A percentile compares a stretch with the other conserved stretches of the same genome.
These are phyloP conservation scores for Acmispon strigosus DNA, from an alignment of 306 rosid species.

Conservation along the genomic window DNA sequence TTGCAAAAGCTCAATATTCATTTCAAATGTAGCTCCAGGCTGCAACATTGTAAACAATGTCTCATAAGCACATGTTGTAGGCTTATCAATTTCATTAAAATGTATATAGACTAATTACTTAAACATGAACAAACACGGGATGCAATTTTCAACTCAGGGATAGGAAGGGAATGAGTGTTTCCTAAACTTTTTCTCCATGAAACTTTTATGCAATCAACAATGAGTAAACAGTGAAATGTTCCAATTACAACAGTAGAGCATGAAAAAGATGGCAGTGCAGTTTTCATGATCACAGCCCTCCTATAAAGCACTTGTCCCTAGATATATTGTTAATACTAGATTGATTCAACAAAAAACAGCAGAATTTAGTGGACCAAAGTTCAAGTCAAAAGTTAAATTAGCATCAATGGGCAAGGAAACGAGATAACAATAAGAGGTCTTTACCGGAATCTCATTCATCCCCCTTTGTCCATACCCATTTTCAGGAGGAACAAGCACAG, in stretches of 20 bases:
- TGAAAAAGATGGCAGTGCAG: too few species aligned
- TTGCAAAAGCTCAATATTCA: slow-evolving; percentile 80
- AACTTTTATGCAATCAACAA: background rate
- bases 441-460: slow-evolving; percentile 89
- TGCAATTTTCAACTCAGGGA: background rate
- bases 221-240: background rate
- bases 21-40: slow-evolving; percentile 92
- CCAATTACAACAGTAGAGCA: background rate
- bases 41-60: slow-evolving; percentile 39
- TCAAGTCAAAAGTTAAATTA: background rate
- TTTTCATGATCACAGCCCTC: too few species aligned
- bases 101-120: background rate
- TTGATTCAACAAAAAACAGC: background rate
- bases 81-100: background rate
- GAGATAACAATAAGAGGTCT: background rate
- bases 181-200: background rate
- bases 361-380: background rate
- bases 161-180: background rate
- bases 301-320: too few species aligned
- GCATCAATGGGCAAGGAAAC: background rate
- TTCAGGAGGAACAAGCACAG: slow-evolving; percentile 84
- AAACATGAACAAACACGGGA: background rate
- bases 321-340: too few species aligned
- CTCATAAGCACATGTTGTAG: slow-evolving; percentile 4
- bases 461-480: slow-evolving; percentile 77